Base-by-base conservation (phyloP, 176 grass and related monocot species). In the Lolium perenne region DNA sequence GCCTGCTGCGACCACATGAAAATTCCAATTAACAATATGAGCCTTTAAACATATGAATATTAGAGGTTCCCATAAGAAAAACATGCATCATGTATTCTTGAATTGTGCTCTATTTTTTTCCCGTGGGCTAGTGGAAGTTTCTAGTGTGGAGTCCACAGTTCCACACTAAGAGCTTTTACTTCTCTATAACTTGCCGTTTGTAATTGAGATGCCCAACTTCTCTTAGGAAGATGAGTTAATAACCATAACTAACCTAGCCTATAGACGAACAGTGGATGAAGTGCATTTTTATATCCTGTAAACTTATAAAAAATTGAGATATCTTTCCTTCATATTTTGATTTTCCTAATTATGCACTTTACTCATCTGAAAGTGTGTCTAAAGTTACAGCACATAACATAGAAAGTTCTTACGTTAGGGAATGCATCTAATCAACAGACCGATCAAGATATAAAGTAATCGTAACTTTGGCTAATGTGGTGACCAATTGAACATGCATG, bases 61-160 rank as follows among this genome's bases (percentile, higher is more conserved):
- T 35, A 35, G 32, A 35, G 32, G 32, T 35, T 35, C 32, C 32
- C 32, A 35, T 66, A 65, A 50, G 60, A 1, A 66, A 80, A 32
- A 29, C 20, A 49, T 43, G 20, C 16, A 32, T 32, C 43, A 35
- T 49, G 45, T 66, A 80, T 32, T 23, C 38, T 86, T 55, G 68
- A 76, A 87, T 21, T 66, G 35, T 75, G 76, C 61, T 55, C 14
- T 63, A 93, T 95, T 84, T 97, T 97, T 97, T 78, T 70, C 6
- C 41, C 93, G 71, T 35, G 92, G 93, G 89, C 85, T 95, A 80
- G 93, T 90, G 87, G 88, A 91, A 82, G 91, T 97, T 79, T 91
- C 91, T 88, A 82, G 92, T 76, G 95, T 90, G 21, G 95, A 97
- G 79, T 94, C 95, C 74, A 97, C 93, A 74, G 89, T 95, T 94